Evolutionary conservation across 2,329 filamentous ascomycete genomes (phyloP).

Genomic region (Fusarium domesticum): DNA sequence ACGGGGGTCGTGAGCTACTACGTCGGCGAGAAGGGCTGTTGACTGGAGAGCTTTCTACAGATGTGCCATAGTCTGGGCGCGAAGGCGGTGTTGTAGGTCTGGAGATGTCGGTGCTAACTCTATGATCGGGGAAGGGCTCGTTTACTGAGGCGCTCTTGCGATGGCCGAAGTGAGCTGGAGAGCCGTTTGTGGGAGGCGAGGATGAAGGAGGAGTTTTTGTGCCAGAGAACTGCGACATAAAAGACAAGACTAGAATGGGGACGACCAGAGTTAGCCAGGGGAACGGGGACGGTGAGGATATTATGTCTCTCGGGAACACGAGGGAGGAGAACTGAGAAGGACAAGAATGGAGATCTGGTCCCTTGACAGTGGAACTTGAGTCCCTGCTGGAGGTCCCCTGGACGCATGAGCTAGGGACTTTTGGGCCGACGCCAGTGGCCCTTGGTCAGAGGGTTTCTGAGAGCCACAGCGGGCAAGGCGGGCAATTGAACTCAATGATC

Average conservation of each 20-base stretch:
- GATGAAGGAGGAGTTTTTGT: slow-evolving; percentile 45
- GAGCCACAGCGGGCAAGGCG: too few species aligned
- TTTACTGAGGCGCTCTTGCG: slow-evolving; percentile 30
- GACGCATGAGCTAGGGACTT: slow-evolving; percentile 13
- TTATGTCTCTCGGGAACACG: slow-evolving; percentile 18
- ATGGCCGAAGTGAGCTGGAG: slow-evolving; percentile 31
- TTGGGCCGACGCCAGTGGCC: slow-evolving; percentile 14
- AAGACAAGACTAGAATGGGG: slow-evolving; percentile 67
- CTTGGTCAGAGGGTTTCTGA: background rate
- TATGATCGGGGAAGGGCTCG: slow-evolving; percentile 37
- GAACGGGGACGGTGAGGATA: slow-evolving; percentile 26
- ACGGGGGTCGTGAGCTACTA: slow-evolving; percentile 67
- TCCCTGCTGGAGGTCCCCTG: slow-evolving; percentile 7
- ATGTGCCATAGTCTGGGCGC: slow-evolving; percentile 42
- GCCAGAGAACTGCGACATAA: slow-evolving; percentile 76
- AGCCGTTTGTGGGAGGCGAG: slow-evolving; percentile 42
- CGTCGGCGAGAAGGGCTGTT: slow-evolving; percentile 44
- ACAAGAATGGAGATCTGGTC: slow-evolving; percentile 11
- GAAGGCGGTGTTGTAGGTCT: slow-evolving; percentile 40
- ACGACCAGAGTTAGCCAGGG: slow-evolving; percentile 23
- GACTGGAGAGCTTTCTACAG: slow-evolving; percentile 42
- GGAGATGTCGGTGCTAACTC: slow-evolving; percentile 34
- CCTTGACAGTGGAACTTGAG: slow-evolving; percentile 9
- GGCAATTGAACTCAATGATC: too few species aligned
- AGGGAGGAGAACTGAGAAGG: slow-evolving; percentile 1